phyloP scores from a whole-genome alignment of 116 monocot species.

The Dioscorea cayenensis region DNA sequence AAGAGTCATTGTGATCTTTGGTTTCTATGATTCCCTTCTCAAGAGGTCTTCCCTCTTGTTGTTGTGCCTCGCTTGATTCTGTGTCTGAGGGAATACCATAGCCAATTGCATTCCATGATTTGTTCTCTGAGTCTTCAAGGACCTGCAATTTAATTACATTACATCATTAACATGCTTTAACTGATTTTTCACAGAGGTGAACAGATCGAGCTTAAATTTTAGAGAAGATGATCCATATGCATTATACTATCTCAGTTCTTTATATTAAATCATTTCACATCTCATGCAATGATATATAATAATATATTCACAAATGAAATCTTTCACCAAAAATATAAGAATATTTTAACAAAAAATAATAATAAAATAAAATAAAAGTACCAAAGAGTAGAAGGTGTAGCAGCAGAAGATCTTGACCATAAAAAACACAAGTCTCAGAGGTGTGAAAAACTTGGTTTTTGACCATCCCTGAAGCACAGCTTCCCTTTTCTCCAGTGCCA shows the following conservation, averaged over 20 bases:
- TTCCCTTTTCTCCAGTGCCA: slow-evolving; percentile 63
- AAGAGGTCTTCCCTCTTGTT: slow-evolving; percentile 37
- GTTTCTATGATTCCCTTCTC: slow-evolving; percentile 81
- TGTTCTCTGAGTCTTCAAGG: slow-evolving; percentile 43
- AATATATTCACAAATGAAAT: too few species aligned
- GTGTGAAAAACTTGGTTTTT: slow-evolving; percentile 23
- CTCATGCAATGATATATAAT: too few species aligned
- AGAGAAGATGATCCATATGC: too few species aligned
- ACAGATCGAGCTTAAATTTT: too few species aligned
- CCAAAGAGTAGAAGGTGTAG: slow-evolving; percentile 71
- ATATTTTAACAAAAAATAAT: not conserved
- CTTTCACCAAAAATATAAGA: too few species aligned
- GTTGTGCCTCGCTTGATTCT: not conserved
- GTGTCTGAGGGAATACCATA: slow-evolving; percentile 22
- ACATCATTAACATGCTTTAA: too few species aligned
- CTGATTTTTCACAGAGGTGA: too few species aligned
- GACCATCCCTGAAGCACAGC: slow-evolving; percentile 58
- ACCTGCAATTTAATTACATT: slow-evolving; percentile 11
- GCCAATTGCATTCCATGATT: slow-evolving; percentile 62
- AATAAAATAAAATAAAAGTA: slow-evolving; percentile 11
- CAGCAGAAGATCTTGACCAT: slow-evolving; percentile 45
- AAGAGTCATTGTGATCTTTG: slow-evolving; percentile 28
- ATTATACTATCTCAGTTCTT: too few species aligned
- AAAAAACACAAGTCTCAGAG: slow-evolving; percentile 54
- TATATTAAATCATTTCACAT: too few species aligned